These are phyloP conservation scores for Claviceps arundinis DNA, from an alignment of 2,329 filamentous ascomycete species.

Conservation along the genomic window DNA sequence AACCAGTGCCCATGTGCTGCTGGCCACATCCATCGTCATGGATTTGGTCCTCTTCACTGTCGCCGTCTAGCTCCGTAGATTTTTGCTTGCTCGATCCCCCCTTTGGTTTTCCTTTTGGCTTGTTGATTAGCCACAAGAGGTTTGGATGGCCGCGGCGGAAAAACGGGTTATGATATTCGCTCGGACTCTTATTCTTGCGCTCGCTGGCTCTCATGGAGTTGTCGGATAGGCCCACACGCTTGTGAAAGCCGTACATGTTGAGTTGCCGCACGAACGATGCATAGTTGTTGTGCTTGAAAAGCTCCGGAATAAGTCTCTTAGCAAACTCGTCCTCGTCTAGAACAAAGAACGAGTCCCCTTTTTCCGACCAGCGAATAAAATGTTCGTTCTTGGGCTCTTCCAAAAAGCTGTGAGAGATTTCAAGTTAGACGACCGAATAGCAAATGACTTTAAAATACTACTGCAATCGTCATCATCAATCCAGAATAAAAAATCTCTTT, in stretches of 20 bases:
- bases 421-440: background rate
- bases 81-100: slow-evolving; percentile 48
- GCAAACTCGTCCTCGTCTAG: slow-evolving; percentile 97
- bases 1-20: slow-evolving; percentile 9
- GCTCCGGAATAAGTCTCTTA: slow-evolving; percentile 87
- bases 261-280: slow-evolving; percentile 90
- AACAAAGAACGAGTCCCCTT: slow-evolving; percentile 92
- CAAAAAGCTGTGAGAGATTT: slow-evolving; percentile 53
- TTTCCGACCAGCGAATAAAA: slow-evolving; percentile 91
- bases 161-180: slow-evolving; percentile 95
- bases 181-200: slow-evolving; percentile 92
- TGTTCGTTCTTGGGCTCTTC: slow-evolving; percentile 89
- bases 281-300: slow-evolving; percentile 99
- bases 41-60: slow-evolving; percentile 53
- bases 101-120: slow-evolving; percentile 59
- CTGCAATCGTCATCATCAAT: too few relatives aligned
- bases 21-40: slow-evolving; percentile 39
- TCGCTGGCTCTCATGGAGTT: slow-evolving; percentile 97
- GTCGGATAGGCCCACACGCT: slow-evolving; percentile 82
- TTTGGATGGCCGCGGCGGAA: slow-evolving; percentile 90
- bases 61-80: slow-evolving; percentile 1
- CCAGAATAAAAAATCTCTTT: background rate
- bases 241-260: slow-evolving; percentile 98
- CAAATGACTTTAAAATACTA: too few relatives aligned
- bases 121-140: slow-evolving; percentile 89